Evolutionary conservation across 2,329 filamentous ascomycete species (phyloP).

Genomic region (Trichoderma endophyticum): DNA sequence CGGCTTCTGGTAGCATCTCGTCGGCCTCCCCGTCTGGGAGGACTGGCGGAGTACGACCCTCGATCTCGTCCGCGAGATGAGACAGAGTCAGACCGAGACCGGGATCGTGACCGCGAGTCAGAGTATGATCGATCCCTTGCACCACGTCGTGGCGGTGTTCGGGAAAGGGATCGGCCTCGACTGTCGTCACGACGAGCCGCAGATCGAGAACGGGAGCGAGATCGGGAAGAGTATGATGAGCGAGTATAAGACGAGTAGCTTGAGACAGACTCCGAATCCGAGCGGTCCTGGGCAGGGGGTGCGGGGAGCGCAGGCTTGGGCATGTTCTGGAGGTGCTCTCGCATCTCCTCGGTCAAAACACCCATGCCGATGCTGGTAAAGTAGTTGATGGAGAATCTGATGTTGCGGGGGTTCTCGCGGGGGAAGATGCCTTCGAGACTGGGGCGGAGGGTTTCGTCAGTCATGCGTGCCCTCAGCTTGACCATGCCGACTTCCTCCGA

Average conservation of each 20-base stretch:
- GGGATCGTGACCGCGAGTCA: slow-evolving; percentile 42
- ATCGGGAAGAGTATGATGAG: slow-evolving; percentile 47
- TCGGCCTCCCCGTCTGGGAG: slow-evolving; percentile 27
- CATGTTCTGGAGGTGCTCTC: slow-evolving; percentile 83
- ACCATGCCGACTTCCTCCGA: slow-evolving; percentile 81
- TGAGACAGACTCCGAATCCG: slow-evolving; percentile 69
- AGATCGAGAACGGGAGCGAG: slow-evolving; percentile 28
- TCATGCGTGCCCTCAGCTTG: slow-evolving; percentile 71
- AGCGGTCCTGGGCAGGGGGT: slow-evolving; percentile 55
- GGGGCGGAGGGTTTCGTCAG: slow-evolving; percentile 73
- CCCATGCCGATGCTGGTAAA: slow-evolving; percentile 98
- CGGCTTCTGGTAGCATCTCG: slow-evolving; percentile 24
- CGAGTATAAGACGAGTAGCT: slow-evolving; percentile 75
- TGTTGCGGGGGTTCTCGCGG: slow-evolving; percentile 81
- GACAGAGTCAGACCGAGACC: slow-evolving; percentile 35
- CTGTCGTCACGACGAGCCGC: slow-evolving; percentile 21
- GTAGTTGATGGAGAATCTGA: slow-evolving; percentile 98
- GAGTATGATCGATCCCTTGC: slow-evolving; percentile 41
- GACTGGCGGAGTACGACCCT: slow-evolving; percentile 32
- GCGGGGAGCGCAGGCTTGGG: slow-evolving; percentile 79
- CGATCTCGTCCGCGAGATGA: slow-evolving; percentile 21
- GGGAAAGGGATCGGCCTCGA: slow-evolving; percentile 30
- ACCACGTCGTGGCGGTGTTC: slow-evolving; percentile 27
- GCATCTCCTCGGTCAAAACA: slow-evolving; percentile 89
- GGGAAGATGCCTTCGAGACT: slow-evolving; percentile 87